Evolutionary conservation across 768 basidiomycete species (phyloP), one percentile per base, ranked within the genome.

Genomic region (Collybiopsis confluens): DNA sequence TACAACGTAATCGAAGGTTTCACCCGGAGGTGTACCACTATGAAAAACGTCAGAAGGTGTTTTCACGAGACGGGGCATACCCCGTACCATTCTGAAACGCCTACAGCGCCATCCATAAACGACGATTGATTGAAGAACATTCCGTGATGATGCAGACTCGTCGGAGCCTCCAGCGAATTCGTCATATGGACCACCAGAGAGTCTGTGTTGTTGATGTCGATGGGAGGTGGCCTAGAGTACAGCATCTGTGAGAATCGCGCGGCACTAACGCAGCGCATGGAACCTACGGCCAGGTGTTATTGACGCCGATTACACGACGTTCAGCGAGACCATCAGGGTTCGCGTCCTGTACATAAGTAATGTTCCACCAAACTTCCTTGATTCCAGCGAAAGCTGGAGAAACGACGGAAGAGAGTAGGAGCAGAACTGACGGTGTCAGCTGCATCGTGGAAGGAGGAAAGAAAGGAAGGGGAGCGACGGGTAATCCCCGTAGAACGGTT

Each of bases 331-430:
- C 91, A 64, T 96, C 92, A 2, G 96, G 96, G 68, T 86, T 91
- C 43, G 81, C 88, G 56, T 83, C 69, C 24, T 84, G 68, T 50
- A 91, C 85, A 56, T 91, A 95, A 45, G 92, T 88, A 68, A 98
- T 78, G 66, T 97, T 88, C 93, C 93, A 95, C 90, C 90, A 92
- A 13, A 82, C 54, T 61, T 92, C 90, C 2, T 83, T 76, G 15
- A 88, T 73, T 24, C 78, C 86, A 16, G 84, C 88, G 15, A 80
- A 61, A 18, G 66, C 78, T 30, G 73, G 68, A 3, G 73, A 57
- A 37, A 72, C 65, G 41, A 74, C 49, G 30, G 27, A 47, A 10
- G 62, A 57, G 23, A 72, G 62, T 18, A 74, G 59, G 18, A 35
- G 69, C 54, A 56, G 70, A 60, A 58, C 70, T 58, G 61, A 65